Percentiles rank a stretch among this genome's conserved stretches.
These are phyloP conservation scores for Xylariomycetidae sp. DNA, from an alignment of 2,329 filamentous ascomycete species.

Conservation along the genomic window DNA sequence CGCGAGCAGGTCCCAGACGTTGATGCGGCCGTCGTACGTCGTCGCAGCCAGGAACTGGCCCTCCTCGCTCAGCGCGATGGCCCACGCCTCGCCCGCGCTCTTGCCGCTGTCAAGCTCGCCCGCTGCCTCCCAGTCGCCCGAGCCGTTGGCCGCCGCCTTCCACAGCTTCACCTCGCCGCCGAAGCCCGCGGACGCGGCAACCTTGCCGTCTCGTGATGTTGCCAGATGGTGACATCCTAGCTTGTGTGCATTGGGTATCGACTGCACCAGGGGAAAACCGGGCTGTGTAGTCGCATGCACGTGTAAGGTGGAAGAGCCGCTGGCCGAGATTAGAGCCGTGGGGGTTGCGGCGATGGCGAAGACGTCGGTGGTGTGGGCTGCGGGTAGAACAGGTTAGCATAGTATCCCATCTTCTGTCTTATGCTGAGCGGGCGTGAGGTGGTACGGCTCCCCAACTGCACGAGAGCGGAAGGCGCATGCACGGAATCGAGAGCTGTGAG, in stretches of 20 bases:
- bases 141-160: constrained; percentile 55
- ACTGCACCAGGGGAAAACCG: constrained; percentile 72
- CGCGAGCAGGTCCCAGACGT: constrained; percentile 76
- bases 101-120: constrained; percentile 42
- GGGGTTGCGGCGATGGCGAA: constrained; percentile 75
- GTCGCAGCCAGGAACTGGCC: constrained; percentile 82
- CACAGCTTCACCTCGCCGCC: constrained; percentile 84
- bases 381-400: constrained; percentile 17
- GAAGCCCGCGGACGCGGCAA: constrained; percentile 81
- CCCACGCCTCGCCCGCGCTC: constrained; percentile 73
- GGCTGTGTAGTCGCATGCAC: constrained; percentile 69
- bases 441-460: neutral
- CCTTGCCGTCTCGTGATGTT: constrained; percentile 60
- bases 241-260: constrained; percentile 72
- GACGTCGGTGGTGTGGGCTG: constrained; percentile 79
- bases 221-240: constrained; percentile 88
- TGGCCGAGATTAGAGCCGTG: constrained; percentile 71
- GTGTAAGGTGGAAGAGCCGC: constrained; percentile 75
- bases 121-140: constrained; percentile 47
- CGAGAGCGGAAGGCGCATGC: constrained; percentile 1
- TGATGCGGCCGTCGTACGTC: constrained; percentile 80
- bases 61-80: constrained; percentile 75
- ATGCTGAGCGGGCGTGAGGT: constrained; percentile 1
- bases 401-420: constrained; percentile 9
- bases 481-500: constrained; percentile 1